Evolutionary conservation across 768 basidiomycete genomes (phyloP), one percentile per base, ranked within the genome.

Genomic region (Rhizopogon vesiculosus): DNA sequence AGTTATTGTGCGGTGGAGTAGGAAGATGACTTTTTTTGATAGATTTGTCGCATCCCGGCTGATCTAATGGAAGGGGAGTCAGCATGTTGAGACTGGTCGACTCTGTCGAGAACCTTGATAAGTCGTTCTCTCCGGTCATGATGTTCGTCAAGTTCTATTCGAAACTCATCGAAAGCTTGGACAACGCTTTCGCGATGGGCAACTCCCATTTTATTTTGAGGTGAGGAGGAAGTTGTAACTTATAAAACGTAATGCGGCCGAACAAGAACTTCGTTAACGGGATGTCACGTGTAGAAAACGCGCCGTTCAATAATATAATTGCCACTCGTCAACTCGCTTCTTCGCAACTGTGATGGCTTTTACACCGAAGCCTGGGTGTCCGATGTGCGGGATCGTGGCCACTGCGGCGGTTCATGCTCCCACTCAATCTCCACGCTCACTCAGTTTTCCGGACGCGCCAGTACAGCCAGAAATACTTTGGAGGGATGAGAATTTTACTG

Each of bases 1-100:
- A 38, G 74, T 76, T 61, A 79, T 71, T 56, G 86, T 73, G 49
- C 93, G 87, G 65, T 98, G 96, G 4, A 98, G 78, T 41, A 92
- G 84, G 67, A 98, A 98, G 59, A 99, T 98, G 60, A 85, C 77
- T 72, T 92, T 95, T 71, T 99, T 99, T 51, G 93, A 93, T 38
- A 90, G 78, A 62, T 86, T 90, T 25, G 95, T 98, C 50, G 93
- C 81, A 71, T 97, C 94, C 38, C 96, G 85, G 66, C 85, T 87
- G 40, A 82, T 78, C 90, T 92, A 68, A 44, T 45, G 33, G 15
- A 42, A 16, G 7, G 28, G 22, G 51, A 15, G 53, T 55, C 31
- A 42, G 51, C 51, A 42, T 46, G 54, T 41, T 60, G 57, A 48
- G 31, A 29, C 25, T 16, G 51, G n/a, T 7, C 18, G 18, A 38